Evolutionary conservation across 305 asterid genomes (phyloP).

Genomic region (Solanum hybrid): DNA sequence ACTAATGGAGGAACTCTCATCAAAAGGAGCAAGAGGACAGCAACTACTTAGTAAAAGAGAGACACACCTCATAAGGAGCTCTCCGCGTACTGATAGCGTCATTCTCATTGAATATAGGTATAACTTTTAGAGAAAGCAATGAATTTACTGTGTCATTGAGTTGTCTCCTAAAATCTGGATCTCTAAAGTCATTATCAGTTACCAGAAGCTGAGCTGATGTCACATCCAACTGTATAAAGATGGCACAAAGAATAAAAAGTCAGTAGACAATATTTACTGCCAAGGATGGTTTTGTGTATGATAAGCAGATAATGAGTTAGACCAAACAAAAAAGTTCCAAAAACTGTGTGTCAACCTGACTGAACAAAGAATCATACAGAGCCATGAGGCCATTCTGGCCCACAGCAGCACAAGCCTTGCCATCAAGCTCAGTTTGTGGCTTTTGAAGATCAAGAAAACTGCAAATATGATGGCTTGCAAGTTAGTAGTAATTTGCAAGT

Average conservation of each 20-base stretch:
- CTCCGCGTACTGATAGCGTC: conserved; percentile 94
- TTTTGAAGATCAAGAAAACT: conserved; percentile 96
- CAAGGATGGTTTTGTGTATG: neutral
- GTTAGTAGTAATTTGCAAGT: neutral
- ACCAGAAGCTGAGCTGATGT: conserved; percentile 94
- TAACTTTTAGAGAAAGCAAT: conserved; percentile 61
- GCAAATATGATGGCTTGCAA: conserved; percentile 11
- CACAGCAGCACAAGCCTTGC: conserved; percentile 98
- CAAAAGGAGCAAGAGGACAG: neutral
- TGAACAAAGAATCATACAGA: conserved; percentile 83
- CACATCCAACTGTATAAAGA: conserved; percentile 63
- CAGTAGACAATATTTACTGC: neutral
- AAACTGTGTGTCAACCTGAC: conserved; percentile 53
- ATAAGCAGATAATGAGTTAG: neutral
- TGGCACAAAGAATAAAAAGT: conserved; percentile 6
- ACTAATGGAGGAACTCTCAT: neutral
- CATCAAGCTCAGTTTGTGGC: conserved; percentile 89
- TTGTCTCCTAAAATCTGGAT: conserved; percentile 74
- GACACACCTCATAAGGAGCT: conserved; percentile 89
- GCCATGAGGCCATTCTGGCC: conserved; percentile 99
- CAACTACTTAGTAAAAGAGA: conserved; percentile 13
- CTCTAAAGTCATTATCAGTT: conserved; percentile 83
- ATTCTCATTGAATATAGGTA: conserved; percentile 94
- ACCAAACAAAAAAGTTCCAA: neutral
- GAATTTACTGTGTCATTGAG: conserved; percentile 70